These are phyloP conservation scores for Sporothrix dimorphospora DNA, from an alignment of 2,329 filamentous ascomycete genomes.

Conservation along the genomic window DNA sequence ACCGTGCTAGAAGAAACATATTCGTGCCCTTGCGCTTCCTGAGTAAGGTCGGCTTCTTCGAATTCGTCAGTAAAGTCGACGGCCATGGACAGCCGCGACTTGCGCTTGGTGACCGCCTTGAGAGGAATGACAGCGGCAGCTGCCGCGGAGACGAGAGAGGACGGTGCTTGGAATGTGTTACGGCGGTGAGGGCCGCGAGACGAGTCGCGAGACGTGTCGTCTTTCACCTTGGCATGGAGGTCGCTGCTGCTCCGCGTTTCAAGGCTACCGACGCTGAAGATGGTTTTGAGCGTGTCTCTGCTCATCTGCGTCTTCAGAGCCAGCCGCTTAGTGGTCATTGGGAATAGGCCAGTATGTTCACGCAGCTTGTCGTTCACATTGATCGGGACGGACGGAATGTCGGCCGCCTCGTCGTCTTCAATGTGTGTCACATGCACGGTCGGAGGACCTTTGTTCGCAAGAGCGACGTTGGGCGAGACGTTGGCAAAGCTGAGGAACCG, in stretches of 20 bases:
- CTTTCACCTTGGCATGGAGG: background rate
- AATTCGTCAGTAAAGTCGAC: constrained; percentile 23
- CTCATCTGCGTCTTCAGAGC: constrained; percentile 47
- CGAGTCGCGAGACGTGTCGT: background rate
- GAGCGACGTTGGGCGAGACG: constrained; percentile 34
- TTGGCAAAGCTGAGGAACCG: constrained; percentile 45
- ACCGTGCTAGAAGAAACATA: background rate
- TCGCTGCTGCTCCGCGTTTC: constrained; percentile 39
- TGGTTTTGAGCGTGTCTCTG: constrained; percentile 54
- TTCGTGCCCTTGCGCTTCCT: background rate
- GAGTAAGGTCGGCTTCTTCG: constrained; percentile 15
- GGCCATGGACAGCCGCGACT: constrained; percentile 35
- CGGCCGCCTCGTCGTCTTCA: constrained; percentile 36
- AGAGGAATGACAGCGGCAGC: constrained; percentile 40
- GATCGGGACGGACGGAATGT: constrained; percentile 44
- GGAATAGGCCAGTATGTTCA: constrained; percentile 42
- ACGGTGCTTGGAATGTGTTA: constrained; percentile 37
- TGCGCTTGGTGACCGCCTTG: constrained; percentile 41
- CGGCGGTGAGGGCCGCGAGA: constrained; percentile 33
- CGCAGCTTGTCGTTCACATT: constrained; percentile 44
- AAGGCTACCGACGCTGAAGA: constrained; percentile 54
- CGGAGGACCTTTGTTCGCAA: constrained; percentile 34
- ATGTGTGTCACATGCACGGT: constrained; percentile 38
- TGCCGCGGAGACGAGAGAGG: constrained; percentile 36
- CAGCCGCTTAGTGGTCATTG: constrained; percentile 44